phyloP scores from a whole-genome alignment of 805 yeast species.

The Nakazawaea ernobii region DNA sequence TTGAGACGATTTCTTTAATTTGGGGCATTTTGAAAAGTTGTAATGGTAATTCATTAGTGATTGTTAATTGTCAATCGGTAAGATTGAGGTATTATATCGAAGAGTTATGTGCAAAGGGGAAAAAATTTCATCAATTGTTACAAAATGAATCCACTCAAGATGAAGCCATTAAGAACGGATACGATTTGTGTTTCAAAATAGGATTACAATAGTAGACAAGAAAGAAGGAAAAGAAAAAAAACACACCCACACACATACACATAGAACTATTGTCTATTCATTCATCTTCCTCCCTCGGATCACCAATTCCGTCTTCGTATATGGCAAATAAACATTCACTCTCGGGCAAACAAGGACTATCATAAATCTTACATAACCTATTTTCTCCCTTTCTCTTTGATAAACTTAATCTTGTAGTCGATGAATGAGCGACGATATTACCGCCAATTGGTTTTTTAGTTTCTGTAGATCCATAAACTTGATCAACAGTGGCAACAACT shows the following conservation, averaged over 20 bases:
- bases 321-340: constrained; percentile 93
- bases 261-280: not conserved
- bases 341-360: constrained; percentile 95
- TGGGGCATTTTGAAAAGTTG: constrained; percentile 9
- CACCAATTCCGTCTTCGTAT: constrained; percentile 95
- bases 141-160: not conserved
- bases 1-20: constrained; percentile 2
- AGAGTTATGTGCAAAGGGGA: not conserved
- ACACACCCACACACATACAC: too few relatives aligned
- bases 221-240: not conserved
- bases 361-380: constrained; percentile 90
- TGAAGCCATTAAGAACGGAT: not conserved
- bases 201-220: not conserved
- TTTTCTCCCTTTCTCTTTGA: constrained; percentile 90
- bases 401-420: constrained; percentile 87
- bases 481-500: constrained; percentile 96
- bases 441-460: constrained; percentile 99
- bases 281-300: constrained; percentile 79
- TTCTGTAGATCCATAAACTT: constrained; percentile 62
- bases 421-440: constrained; percentile 93
- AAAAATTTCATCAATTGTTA: not conserved
- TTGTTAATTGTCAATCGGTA: not conserved
- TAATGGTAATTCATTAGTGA: not conserved
- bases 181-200: constrained; percentile 2
- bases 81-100: not conserved